Evolutionary conservation across 2,329 filamentous ascomycete genomes (phyloP), one percentile per base, ranked within the genome.

Genomic region (Fusarium nelsonii): DNA sequence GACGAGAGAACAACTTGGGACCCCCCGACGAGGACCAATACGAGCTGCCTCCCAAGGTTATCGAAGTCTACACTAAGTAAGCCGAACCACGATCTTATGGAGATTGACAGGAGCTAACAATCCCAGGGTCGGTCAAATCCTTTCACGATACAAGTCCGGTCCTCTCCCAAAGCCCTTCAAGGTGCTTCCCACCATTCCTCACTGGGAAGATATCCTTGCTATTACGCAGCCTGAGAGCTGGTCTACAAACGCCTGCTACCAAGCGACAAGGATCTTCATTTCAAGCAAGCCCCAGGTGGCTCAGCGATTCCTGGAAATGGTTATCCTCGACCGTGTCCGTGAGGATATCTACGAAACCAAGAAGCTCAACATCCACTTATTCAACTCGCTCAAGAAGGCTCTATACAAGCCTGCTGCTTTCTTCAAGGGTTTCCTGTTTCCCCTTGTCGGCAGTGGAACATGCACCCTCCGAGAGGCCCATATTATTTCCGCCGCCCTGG

Each of bases 141-240:
- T 99, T 62, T 94, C 93, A 28, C 89, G 95, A 69, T 98, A 97
- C 84, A 97, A 97, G 81, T 95, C 92, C 15, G 96, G 96, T n/a
- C 95, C 95, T 71, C 86, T 99, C 33, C 96, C 96, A 20, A 99
- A 99, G 81, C 95, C 95, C 1, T 97, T 99, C 86, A 98, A 98
- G 81, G 94, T 98, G 69, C 87, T 99, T 10, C 96, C 96, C 4
- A 94, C 94, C 1, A 88, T 98, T 15, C 94, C 94, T 9, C 80
- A 96, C 74, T 98, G 94, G 94, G 92, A 96, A 77, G 92, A 93
- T 20, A 92, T 97, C 37, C 88, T 97, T 72, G 85, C 90, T 68
- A 88, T 97, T 57, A 97, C 94, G n/a, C 87, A 90, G 32, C 94
- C 95, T 6, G 91, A 96, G 46, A 80, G 78, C 56, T 87, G 85